Conservation (phyloP, 2,329 filamentous ascomycete genomes). For the Diaporthe vaccinii region DNA sequence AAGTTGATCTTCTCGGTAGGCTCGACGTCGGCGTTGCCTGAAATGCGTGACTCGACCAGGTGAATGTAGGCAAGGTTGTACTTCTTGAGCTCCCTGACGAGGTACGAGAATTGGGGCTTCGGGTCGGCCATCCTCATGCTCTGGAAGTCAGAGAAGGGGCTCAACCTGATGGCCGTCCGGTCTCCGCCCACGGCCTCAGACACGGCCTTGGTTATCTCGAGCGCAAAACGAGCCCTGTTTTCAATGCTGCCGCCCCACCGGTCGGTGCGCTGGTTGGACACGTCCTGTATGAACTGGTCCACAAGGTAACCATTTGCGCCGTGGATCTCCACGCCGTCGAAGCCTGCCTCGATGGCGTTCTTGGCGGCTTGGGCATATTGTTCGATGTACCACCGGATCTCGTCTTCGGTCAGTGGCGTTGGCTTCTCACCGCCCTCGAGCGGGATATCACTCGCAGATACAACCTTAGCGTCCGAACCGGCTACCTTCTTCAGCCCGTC, state of each 20-base stretch:
- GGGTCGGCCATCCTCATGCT: slow-evolving; percentile 71
- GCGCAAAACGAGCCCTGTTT: slow-evolving; percentile 64
- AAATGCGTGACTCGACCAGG: slow-evolving; percentile 65
- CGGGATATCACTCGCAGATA: slow-evolving; percentile 57
- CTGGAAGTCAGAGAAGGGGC: slow-evolving; percentile 69
- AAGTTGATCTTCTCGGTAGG: slow-evolving; percentile 48
- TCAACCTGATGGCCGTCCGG: slow-evolving; percentile 65
- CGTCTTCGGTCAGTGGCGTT: slow-evolving; percentile 57
- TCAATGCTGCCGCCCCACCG: slow-evolving; percentile 67
- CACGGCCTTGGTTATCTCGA: slow-evolving; percentile 67
- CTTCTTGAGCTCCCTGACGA: slow-evolving; percentile 62
- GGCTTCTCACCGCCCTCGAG: slow-evolving; percentile 56
- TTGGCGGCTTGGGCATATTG: slow-evolving; percentile 51
- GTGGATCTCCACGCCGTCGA: slow-evolving; percentile 59
- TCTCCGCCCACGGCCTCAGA: slow-evolving; percentile 64
- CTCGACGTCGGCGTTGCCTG: slow-evolving; percentile 55
- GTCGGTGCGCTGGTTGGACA: slow-evolving; percentile 67
- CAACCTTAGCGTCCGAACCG: slow-evolving; percentile 50
- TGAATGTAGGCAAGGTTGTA: slow-evolving; percentile 70
- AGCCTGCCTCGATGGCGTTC: slow-evolving; percentile 67
- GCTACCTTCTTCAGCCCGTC: slow-evolving; percentile 46
- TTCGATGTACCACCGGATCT: slow-evolving; percentile 53
- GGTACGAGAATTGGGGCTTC: slow-evolving; percentile 67
- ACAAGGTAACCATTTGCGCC: slow-evolving; percentile 58
- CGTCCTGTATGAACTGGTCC: slow-evolving; percentile 69